Percentiles rank a stretch among this genome's conserved stretches.
Evolutionary conservation across 1,284 basidiomycete genomes (phyloP).

Genomic region (Melampsora abietis-canadensis): DNA sequence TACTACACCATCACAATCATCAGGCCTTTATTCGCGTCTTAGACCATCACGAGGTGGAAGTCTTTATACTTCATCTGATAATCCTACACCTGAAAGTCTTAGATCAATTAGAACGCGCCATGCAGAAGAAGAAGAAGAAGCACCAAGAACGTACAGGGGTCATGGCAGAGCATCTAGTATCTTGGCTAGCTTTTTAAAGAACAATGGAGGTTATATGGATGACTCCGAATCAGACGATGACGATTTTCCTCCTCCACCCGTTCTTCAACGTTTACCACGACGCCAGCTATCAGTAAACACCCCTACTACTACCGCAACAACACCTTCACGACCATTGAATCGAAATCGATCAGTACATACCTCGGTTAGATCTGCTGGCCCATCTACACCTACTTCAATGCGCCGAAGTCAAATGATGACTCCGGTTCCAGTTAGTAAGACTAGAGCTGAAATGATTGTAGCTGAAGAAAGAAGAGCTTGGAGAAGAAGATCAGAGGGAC

Average conservation of each 20-base stretch:
- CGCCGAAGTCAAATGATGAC: not conserved
- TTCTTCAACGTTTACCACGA: not conserved
- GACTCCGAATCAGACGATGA: constrained; percentile 30
- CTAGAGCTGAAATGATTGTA: not conserved
- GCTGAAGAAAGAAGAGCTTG: not conserved
- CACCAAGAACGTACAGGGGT: not conserved
- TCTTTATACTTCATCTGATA: not conserved
- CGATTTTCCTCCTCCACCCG: constrained; percentile 5
- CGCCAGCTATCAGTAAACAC: not conserved
- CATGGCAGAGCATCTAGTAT: not conserved
- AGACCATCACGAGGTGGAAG: not conserved
- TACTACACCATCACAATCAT: not conserved
- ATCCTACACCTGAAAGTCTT: constrained; percentile 1
- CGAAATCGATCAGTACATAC: constrained; percentile 1
- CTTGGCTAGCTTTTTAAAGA: constrained; percentile 23
- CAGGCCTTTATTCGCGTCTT: not conserved
- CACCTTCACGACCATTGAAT: not conserved
- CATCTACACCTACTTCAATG: not conserved
- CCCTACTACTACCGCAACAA: not conserved
- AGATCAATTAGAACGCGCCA: not conserved
- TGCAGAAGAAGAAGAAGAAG: not conserved
- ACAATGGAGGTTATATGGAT: constrained; percentile 33
- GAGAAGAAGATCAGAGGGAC: not conserved
- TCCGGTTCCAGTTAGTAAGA: not conserved
- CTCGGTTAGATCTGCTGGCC: not conserved